These are phyloP conservation scores for Sphenostylis stenocarpa DNA, from an alignment of 306 rosid species.

Conservation along the genomic window DNA sequence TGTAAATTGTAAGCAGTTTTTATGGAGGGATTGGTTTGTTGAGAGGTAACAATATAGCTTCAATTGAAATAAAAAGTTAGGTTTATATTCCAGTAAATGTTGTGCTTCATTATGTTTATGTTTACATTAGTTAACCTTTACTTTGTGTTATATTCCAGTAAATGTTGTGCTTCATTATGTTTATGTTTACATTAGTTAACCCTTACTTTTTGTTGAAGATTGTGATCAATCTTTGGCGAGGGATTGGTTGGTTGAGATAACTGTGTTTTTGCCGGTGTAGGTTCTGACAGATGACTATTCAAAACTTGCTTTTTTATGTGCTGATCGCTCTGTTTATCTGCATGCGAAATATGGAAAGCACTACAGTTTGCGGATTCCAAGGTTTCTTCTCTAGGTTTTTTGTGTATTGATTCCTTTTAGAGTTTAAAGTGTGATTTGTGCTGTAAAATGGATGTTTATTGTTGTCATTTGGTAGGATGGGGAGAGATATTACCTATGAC, in stretches of 20 bases:
- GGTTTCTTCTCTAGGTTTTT: constrained; percentile 50
- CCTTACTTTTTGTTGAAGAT: neutral
- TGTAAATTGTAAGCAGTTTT: neutral
- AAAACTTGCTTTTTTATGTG: constrained; percentile 88
- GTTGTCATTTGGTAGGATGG: constrained; percentile 70
- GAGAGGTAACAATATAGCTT: neutral
- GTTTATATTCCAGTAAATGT: neutral
- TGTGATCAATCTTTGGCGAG: neutral
- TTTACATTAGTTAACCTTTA: neutral
- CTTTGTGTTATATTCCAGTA: too few relatives aligned
- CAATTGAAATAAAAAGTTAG: too few relatives aligned
- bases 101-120: neutral
- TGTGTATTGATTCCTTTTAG: constrained; percentile 24
- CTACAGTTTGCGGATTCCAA: constrained; percentile 81
- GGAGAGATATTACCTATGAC: constrained; percentile 80
- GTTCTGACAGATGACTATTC: constrained; percentile 85
- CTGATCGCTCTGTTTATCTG: constrained; percentile 76
- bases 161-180: neutral
- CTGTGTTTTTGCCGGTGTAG: constrained; percentile 42
- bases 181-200: neutral
- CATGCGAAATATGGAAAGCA: constrained; percentile 98
- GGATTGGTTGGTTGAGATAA: constrained; percentile 13
- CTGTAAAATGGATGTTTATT: neutral
- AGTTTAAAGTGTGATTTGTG: constrained; percentile 6
- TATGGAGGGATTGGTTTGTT: neutral